Evolutionary conservation across 2,329 filamentous ascomycete species (phyloP).

Genomic region (Colletotrichum navitas): DNA sequence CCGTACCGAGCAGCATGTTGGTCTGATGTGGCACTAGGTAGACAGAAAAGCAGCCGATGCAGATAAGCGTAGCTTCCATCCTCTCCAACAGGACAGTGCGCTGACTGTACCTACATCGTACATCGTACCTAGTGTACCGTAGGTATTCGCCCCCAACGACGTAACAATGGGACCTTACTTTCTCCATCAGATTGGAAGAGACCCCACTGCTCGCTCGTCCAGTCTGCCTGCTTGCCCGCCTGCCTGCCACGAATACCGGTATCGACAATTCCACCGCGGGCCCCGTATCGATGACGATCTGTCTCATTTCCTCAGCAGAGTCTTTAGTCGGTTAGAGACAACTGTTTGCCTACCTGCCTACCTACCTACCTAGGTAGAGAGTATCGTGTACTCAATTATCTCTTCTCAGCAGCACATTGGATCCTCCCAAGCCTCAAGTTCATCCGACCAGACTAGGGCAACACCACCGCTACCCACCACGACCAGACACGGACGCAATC

Average conservation of each 20-base stretch:
- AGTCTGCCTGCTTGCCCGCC: not conserved
- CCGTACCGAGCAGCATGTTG: no score
- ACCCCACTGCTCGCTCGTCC: not conserved
- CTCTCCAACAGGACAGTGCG: no score
- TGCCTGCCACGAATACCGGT: no score
- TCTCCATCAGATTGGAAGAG: not conserved
- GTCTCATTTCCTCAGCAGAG: not conserved
- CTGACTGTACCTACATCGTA: no score
- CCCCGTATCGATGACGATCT: slow-evolving; percentile 27
- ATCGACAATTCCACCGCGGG: not conserved
- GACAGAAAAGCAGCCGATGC: not conserved
- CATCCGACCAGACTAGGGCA: not conserved
- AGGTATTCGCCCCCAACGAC: not conserved
- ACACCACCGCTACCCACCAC: not conserved
- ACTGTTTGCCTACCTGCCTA: no score
- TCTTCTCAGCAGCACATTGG: no score
- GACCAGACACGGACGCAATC: not conserved
- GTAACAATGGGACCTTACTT: not conserved
- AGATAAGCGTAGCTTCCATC: not conserved
- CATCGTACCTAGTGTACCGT: no score
- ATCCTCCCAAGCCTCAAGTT: no score
- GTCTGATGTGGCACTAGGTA: no score
- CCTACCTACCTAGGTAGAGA: no score
- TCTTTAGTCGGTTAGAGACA: slow-evolving; percentile 17
- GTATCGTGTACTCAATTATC: slow-evolving; percentile 30